Evolutionary conservation across 140 eudicot genomes (phyloP).

Genomic region (Stevia rebaudiana): DNA sequence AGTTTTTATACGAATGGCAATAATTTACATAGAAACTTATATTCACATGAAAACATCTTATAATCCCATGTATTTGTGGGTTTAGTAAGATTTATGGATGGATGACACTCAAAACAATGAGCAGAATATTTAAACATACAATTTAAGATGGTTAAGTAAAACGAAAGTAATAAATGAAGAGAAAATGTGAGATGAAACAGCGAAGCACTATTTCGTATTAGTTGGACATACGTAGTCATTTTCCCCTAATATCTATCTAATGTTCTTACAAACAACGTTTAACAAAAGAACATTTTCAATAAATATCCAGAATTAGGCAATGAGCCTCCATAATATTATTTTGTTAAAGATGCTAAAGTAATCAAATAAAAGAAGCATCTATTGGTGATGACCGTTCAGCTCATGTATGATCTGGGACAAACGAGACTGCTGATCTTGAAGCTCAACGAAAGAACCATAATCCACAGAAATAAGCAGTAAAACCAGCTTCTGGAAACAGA

Average conservation of each 20-base stretch:
- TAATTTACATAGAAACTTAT: too few relatives aligned
- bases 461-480: conserved; percentile 43
- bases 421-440: conserved; percentile 51
- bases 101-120: too few relatives aligned
- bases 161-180: conserved; percentile 4
- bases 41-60: too few relatives aligned
- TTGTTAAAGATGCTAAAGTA: conserved; percentile 39
- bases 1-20: too few relatives aligned
- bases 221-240: conserved; percentile 14
- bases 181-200: conserved; percentile 17
- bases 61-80: too few relatives aligned
- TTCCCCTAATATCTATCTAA: conserved; percentile 28
- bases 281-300: conserved; percentile 26
- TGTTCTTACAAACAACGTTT: conserved; percentile 25
- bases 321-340: conserved; percentile 24
- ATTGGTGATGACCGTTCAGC: conserved; percentile 19
- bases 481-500: conserved; percentile 52
- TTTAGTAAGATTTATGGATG: too few relatives aligned
- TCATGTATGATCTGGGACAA: conserved; percentile 39
- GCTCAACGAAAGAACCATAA: conserved; percentile 57
- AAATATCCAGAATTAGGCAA: conserved; percentile 15
- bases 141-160: not conserved
- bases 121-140: too few relatives aligned
- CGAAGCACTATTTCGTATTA: conserved; percentile 26
- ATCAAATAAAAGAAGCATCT: conserved; percentile 10